Conservation (phyloP, 345 rosid species). For the Linum usitatissimum region DNA sequence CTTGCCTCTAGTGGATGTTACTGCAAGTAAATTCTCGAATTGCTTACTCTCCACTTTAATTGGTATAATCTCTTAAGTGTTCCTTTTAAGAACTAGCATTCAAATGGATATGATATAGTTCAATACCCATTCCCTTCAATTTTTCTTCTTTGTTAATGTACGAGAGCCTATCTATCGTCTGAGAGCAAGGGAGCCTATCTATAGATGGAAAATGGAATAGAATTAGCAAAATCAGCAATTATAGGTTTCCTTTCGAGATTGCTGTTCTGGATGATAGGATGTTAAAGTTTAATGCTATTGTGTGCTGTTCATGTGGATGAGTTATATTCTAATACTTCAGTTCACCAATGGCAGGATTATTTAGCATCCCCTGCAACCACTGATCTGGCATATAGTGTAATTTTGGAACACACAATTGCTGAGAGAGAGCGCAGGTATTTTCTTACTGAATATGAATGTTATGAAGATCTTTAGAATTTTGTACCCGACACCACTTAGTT, state of each 20-base stretch:
- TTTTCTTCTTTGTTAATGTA: not conserved
- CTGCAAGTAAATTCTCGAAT: not conserved
- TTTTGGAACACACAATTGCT: constrained; percentile 82
- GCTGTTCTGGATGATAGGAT: not conserved
- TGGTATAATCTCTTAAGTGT: not conserved
- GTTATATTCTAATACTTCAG: constrained; percentile 10
- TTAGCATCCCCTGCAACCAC: constrained; percentile 64
- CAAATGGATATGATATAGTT: too few species aligned
- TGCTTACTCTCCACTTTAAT: not conserved
- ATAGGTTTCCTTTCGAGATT: not conserved
- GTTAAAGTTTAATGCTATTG: not conserved
- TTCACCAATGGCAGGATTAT: constrained; percentile 61
- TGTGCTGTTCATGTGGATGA: not conserved
- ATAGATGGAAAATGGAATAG: not conserved
- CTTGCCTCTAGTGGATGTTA: not conserved
- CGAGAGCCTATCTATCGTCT: not conserved
- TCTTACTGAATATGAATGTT: too few species aligned
- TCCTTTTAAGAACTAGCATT: too few species aligned
- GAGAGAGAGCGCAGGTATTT: constrained; percentile 95
- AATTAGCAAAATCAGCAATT: not conserved
- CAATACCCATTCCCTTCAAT: not conserved
- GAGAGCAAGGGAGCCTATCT: not conserved
- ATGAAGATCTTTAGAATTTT: not conserved
- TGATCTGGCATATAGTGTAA: constrained; percentile 71
- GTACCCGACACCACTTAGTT: not conserved